A percentile compares a stretch with the other conserved stretches of the same genome.
Evolutionary conservation across 495 filamentous ascomycete species (phyloP).

Genomic region (Bacidia gigantensis): DNA sequence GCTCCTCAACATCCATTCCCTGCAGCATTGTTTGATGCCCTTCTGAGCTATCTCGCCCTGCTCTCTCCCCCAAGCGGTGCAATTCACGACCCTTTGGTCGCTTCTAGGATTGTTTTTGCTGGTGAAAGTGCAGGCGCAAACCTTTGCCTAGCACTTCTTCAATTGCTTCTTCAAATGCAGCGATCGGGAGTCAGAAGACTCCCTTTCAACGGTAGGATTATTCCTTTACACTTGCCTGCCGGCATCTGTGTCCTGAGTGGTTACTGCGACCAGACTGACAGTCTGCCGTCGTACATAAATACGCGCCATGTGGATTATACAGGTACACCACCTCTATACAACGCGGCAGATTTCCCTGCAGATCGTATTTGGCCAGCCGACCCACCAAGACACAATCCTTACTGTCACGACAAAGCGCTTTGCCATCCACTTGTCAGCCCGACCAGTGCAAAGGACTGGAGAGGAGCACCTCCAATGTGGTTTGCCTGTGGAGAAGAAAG

Average conservation of each 20-base stretch:
- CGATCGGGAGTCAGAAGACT: not conserved
- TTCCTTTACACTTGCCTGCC: constrained; percentile 10
- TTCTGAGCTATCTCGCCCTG: constrained; percentile 15
- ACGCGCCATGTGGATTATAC: constrained; percentile 7
- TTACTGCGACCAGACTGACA: constrained; percentile 2
- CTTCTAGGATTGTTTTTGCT: constrained; percentile 13
- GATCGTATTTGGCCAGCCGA: constrained; percentile 12
- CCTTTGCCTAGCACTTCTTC: constrained; percentile 13
- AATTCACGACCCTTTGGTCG: constrained; percentile 9
- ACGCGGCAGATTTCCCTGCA: constrained; percentile 1
- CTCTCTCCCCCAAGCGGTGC: constrained; percentile 10
- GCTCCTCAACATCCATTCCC: constrained; percentile 26
- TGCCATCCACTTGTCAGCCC: constrained; percentile 15
- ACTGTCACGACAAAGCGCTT: constrained; percentile 10
- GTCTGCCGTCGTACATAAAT: constrained; percentile 4
- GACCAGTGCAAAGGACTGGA: constrained; percentile 10
- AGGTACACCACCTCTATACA: not conserved
- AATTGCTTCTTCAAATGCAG: constrained; percentile 5
- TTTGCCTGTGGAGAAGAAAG: constrained; percentile 14
- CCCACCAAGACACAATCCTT: constrained; percentile 10
- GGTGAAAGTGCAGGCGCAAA: constrained; percentile 17
- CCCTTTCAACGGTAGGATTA: constrained; percentile 6
- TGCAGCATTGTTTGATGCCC: constrained; percentile 20
- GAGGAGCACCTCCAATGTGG: constrained; percentile 13
- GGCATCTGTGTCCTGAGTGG: constrained; percentile 8